Base-by-base conservation (phyloP, 2,329 filamentous ascomycete genomes). In the Metarhizium brunneum region DNA sequence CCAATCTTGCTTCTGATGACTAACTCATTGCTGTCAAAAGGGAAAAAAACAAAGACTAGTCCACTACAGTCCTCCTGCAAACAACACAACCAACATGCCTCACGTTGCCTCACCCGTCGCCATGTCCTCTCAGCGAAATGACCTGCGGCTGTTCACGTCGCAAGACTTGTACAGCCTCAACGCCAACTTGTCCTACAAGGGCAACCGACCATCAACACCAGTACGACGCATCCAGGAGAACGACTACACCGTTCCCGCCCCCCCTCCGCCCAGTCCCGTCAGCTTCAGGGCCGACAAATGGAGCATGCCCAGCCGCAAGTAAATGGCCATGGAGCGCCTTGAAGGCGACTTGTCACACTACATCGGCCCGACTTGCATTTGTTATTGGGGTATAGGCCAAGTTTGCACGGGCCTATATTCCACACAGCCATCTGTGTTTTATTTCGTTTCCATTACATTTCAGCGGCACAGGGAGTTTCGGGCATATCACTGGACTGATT, bases 241-340 rank as follows among this genome's bases (percentile, higher is more conserved):
- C 57, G 82, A 85, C 68, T 86, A 84, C 71, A 75, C 76, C 36
- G 82, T 85, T 20, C 83, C 83, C n/a, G 82, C 83, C 14, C 80
- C 83, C 45, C 83, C 83, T 13, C 83, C 83, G 20, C 82, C 83
- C 13, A 84, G 80, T 61, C 83, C 83, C 7, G 80, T 86, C 65
- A 80, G 79, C 69, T 85, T 84, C 64, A 76, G 79, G 35, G 68
- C 71, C 29, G 80, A 84, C 13, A 56, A 55, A 29, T 57, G 56
- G 56, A 51, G 48, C 11, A 48, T 57, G 56, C 45, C 56, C 16
- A 43, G 50, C 45, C 45, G 45, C 25, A 16, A 45, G 18, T 20
- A 45, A 11, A 11, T 42, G 45, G 38, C 11, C 56, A 52, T 20
- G 40, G 4, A 13, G 18, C 52, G 25, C 30, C 47, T 16, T 56